phyloP scores from a whole-genome alignment of 192 early-diverging fungal genomes.

The Umbelopsis isabellina region DNA sequence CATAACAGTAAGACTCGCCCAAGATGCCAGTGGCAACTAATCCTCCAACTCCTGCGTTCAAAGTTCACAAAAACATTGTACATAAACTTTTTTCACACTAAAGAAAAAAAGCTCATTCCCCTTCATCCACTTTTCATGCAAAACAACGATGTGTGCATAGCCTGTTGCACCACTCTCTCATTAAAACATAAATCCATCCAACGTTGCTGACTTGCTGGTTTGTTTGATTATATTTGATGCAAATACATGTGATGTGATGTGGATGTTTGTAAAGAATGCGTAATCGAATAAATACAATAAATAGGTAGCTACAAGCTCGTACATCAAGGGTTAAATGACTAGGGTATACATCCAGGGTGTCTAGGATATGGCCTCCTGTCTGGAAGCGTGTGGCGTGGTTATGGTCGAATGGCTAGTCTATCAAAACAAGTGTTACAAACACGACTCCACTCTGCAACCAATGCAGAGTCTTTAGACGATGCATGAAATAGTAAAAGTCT shows the following conservation, averaged over 20 bases:
- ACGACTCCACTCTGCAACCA: conserved; percentile 27
- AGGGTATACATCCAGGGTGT: neutral
- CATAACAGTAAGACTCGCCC: conserved; percentile 11
- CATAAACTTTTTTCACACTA: neutral
- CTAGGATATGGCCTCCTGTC: neutral
- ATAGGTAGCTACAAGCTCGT: neutral
- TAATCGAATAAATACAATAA: no score
- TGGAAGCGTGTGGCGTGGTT: no score
- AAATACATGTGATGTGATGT: no score
- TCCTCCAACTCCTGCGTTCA: no score
- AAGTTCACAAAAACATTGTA: conserved; percentile 7
- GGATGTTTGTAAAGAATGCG: no score
- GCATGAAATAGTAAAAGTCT: conserved; percentile 24
- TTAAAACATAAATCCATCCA: no score
- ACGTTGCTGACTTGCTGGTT: no score
- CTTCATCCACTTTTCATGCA: no score
- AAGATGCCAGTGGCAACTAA: conserved; percentile 10
- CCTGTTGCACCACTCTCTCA: no score
- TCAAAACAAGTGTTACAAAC: conserved; percentile 35
- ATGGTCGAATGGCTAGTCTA: conserved; percentile 21
- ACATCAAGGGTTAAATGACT: neutral
- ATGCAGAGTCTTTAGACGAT: neutral
- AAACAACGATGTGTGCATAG: no score
- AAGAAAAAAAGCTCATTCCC: neutral
- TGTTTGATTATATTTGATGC: no score